These are phyloP conservation scores for Polytrichum formosum DNA, from an alignment of 225 moss, liverwort and hornwort species.

Conservation along the genomic window DNA sequence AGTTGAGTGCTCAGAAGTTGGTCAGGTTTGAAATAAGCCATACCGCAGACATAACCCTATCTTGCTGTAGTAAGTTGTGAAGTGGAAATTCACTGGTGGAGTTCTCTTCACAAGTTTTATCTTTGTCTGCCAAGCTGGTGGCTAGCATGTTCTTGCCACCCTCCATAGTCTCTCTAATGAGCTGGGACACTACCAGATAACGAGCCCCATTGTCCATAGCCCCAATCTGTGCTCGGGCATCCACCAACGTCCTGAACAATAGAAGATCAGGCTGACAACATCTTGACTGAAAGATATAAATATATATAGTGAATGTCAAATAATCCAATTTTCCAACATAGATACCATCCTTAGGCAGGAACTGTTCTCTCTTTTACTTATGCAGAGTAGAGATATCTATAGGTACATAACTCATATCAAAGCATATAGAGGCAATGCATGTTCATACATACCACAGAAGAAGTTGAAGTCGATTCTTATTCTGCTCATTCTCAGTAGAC, in stretches of 20 bases:
- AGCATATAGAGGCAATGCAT: background rate
- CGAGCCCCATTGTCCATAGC: constrained; percentile 35
- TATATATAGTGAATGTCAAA: background rate
- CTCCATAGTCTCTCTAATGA: constrained; percentile 31
- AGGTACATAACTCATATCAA: background rate
- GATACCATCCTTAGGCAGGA: too few species aligned
- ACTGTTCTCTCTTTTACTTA: too few species aligned
- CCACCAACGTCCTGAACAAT: constrained; percentile 31
- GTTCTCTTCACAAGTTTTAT: constrained; percentile 18
- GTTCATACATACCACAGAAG: constrained; percentile 28
- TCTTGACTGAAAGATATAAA: background rate
- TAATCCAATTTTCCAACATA: too few species aligned
- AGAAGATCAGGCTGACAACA: background rate
- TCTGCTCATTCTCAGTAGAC: constrained; percentile 33
- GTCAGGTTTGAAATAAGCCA: background rate
- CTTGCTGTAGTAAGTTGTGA: constrained; percentile 37
- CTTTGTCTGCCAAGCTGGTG: constrained; percentile 30
- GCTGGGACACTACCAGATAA: constrained; percentile 36
- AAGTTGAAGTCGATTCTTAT: constrained; percentile 38
- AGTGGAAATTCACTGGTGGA: constrained; percentile 24
- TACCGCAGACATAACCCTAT: constrained; percentile 38
- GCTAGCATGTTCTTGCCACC: constrained; percentile 36
- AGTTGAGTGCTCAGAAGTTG: background rate
- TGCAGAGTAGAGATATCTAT: background rate
- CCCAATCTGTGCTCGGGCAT: constrained; percentile 39